Conservation (phyloP, 768 basidiomycete species). For the Pisolithus sp. region DNA sequence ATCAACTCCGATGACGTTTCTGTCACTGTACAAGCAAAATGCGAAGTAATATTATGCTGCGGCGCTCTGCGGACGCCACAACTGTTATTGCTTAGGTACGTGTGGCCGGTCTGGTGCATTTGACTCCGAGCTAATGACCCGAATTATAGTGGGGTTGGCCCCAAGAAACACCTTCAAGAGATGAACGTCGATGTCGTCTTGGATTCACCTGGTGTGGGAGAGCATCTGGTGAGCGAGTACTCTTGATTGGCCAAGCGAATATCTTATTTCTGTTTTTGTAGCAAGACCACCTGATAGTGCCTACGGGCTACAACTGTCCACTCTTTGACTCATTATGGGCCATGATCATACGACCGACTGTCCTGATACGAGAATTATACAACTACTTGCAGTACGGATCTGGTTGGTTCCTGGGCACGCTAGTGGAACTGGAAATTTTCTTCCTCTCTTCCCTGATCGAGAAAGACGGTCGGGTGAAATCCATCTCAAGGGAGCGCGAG, state of each 20-base stretch:
- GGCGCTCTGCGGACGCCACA: slow-evolving; percentile 39
- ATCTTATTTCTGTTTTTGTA: not conserved
- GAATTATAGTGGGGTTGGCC: slow-evolving; percentile 37
- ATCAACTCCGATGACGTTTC: not conserved
- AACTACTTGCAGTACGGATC: slow-evolving; percentile 29
- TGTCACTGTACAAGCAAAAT: slow-evolving; percentile 3
- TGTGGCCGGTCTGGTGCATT: not conserved
- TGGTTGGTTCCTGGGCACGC: slow-evolving; percentile 27
- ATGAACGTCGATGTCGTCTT: slow-evolving; percentile 21
- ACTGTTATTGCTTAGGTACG: slow-evolving; percentile 32
- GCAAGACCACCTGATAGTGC: slow-evolving; percentile 36
- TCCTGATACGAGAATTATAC: slow-evolving; percentile 26
- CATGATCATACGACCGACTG: slow-evolving; percentile 20
- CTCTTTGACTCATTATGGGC: slow-evolving; percentile 27
- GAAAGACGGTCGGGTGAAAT: slow-evolving; percentile 3
- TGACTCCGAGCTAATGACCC: no score
- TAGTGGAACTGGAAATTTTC: slow-evolving; percentile 29
- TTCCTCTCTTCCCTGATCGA: slow-evolving; percentile 24
- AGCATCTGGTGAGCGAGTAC: slow-evolving; percentile 20
- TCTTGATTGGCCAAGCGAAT: not conserved
- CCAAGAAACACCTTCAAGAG: slow-evolving; percentile 29
- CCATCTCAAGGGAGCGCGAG: slow-evolving; percentile 8
- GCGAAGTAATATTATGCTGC: slow-evolving; percentile 29
- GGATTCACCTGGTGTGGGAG: slow-evolving; percentile 31
- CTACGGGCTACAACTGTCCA: slow-evolving; percentile 28